Percentiles rank a stretch among this genome's conserved stretches.
phyloP scores from a whole-genome alignment of 495 filamentous ascomycete genomes.

The Xanthoparmelia taractica region DNA sequence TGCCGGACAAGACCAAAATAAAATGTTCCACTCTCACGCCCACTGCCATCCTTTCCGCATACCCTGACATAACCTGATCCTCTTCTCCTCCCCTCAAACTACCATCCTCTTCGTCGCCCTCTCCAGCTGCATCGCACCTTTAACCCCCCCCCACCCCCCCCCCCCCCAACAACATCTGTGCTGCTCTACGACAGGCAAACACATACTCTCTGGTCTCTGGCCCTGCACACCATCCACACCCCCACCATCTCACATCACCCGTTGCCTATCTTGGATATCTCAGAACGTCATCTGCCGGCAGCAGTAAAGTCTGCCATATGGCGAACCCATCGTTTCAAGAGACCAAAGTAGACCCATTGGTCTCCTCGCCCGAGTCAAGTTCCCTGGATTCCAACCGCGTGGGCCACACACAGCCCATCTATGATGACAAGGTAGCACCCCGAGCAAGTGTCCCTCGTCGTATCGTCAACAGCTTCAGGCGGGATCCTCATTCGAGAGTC shows the following conservation, averaged over 20 bases:
- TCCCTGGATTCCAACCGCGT: slow-evolving; percentile 19
- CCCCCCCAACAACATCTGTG: background rate
- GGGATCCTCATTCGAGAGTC: slow-evolving; percentile 61
- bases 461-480: slow-evolving; percentile 71
- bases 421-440: slow-evolving; percentile 6
- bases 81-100: background rate
- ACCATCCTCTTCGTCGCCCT: background rate
- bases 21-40: background rate
- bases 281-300: background rate
- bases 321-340: slow-evolving; percentile 16
- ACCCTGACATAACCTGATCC: background rate
- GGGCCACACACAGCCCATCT: slow-evolving; percentile 12
- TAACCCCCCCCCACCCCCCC: background rate
- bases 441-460: slow-evolving; percentile 26
- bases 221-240: background rate
- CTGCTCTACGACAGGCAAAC: background rate
- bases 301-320: slow-evolving; percentile 17
- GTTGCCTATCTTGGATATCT: slow-evolving; percentile 21
- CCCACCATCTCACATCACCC: background rate
- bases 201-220: background rate
- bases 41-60: background rate
- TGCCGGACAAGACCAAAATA: background rate
- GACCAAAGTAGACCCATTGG: slow-evolving; percentile 8
- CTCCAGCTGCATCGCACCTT: background rate
- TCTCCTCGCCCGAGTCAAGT: slow-evolving; percentile 17